Base-by-base conservation (phyloP, 2,329 filamentous ascomycete species). In the Tolypocladium endophyticum region DNA sequence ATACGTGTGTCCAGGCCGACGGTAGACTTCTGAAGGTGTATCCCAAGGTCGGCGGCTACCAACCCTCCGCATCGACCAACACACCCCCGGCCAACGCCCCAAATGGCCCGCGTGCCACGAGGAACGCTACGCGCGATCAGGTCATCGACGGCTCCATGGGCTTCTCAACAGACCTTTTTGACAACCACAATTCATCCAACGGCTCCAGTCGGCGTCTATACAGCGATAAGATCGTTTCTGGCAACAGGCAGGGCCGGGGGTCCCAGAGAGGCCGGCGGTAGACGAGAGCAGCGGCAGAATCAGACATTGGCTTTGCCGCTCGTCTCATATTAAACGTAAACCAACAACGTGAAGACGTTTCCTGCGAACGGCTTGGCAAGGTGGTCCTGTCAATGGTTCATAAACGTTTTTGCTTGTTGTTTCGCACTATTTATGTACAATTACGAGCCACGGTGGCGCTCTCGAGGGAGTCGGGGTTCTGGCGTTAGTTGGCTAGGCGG, bases 21-120 rank as follows among this genome's bases (percentile, higher is more conserved):
- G 89, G 89, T 55, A 81, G 87, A 64, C 74, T 88, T 20, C 81
- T 93, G 59, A 83, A 88, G 69, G 87, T 93, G 45, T 92, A 88
- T 71, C 76, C 85, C 71, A 90, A 89, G 71, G 74, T 81, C 4
- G 79, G 79, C 61, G 76, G 75, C 61, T 72, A 72, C 63, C 66
- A 65, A 41, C 63, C 69, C 39, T 63, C 63, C 62, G 59, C 62
- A 63, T 59, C 68, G 64, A 55, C 71, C 62, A 63, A 70, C 30
- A 60, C 65, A 56, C 45, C 70, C 28, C 65, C 67, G 61, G 66
- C 64, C 66, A 73, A 68, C 69, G 71, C 67, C 61, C 69, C 64
- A 58, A 73, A 57, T 64, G 71, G 64, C 50, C 68, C 71, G 47
- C 72, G 71, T 41, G 60, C 65, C 36, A 61, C 63, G 55, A 66